Evolutionary conservation across 768 basidiomycete genomes (phyloP), one percentile per base, ranked within the genome.

Genomic region (Cantharellus cinnabarinus): DNA sequence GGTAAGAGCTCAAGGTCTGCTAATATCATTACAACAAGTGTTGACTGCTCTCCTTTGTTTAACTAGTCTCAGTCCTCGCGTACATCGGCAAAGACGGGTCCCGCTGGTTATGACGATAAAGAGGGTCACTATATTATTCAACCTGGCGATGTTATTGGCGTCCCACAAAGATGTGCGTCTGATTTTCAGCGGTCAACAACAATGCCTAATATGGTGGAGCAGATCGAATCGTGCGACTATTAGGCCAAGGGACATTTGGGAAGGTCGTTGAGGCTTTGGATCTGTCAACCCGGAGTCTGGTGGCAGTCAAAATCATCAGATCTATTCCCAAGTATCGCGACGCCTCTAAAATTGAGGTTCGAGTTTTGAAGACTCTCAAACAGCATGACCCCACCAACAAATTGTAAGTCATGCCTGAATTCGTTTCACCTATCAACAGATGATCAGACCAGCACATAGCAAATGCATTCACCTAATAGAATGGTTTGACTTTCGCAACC

Each of bases 291-390:
- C 79, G 83, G 61, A 76, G 74, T 64, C 75, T 80, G 66, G 93
- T 97, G 40, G 95, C 95, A 56, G 90, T 99, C 74, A 99, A 99
- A 77, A 93, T 99, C 61, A 99, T 99, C 65, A 82, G 95, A 55
- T 90, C 91, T 56, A 94, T 99, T 56, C 94, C 89, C 56, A 99
- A 98, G 72, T 99, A 98, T 68, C 86, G 95, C 52, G 95, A 99
- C 71, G 95, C 95, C 7, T 91, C 89, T 70, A 94, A 89, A 74
- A 98, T 98, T 61, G 95, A 99, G 72, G 83, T 98, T 65, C 81
- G 91, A 57, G 95, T 99, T 20, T 77, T 99, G 52, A 82, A 91
- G 70, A 84, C 84, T 67, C 81, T 98, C 64, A 88, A 85, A 68
- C 82, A 86, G 70, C 77, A 82, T 58, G 94, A 99, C 73, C 86